Evolutionary conservation across 768 basidiomycete genomes (phyloP).

Genomic region (Xerocomus potaroensis): DNA sequence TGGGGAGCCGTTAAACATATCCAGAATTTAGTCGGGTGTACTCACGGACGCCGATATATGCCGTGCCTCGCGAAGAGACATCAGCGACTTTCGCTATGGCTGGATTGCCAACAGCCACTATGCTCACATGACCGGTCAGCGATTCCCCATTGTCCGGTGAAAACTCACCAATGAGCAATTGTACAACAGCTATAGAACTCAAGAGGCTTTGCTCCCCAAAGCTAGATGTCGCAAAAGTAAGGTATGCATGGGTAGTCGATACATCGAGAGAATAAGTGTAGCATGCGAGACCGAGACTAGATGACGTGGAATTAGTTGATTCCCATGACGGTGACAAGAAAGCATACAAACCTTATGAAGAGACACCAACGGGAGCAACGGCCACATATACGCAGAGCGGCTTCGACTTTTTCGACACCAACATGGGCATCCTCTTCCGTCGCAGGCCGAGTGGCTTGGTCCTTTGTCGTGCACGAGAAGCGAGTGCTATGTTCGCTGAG

Average conservation of each 20-base stretch:
- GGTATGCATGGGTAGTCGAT: conserved; percentile 64
- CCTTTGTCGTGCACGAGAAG: too few species aligned
- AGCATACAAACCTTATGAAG: conserved; percentile 52
- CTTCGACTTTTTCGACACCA: conserved; percentile 49
- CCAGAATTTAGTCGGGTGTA: conserved; percentile 7
- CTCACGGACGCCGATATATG: conserved; percentile 56
- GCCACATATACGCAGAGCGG: conserved; percentile 48
- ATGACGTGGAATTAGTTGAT: neutral
- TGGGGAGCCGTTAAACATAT: neutral
- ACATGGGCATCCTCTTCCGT: conserved; percentile 27
- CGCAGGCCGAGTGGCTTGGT: neutral
- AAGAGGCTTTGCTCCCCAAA: conserved; percentile 53
- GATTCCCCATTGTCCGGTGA: conserved; percentile 5
- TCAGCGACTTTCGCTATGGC: conserved; percentile 73
- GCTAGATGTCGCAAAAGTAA: conserved; percentile 50
- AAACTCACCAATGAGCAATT: conserved; percentile 48
- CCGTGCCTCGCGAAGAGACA: conserved; percentile 60
- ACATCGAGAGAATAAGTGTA: conserved; percentile 77
- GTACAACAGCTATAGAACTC: conserved; percentile 50
- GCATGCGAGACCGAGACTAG: conserved; percentile 57
- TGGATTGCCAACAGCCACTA: conserved; percentile 55
- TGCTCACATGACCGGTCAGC: conserved; percentile 10
- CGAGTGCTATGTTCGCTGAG: neutral
- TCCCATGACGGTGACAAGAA: neutral
- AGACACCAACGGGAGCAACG: conserved; percentile 55